Percentiles rank a stretch among this genome's conserved stretches.
Evolutionary conservation across 2,329 filamentous ascomycete genomes (phyloP).

Genomic region (Hymenoscyphus occultus): DNA sequence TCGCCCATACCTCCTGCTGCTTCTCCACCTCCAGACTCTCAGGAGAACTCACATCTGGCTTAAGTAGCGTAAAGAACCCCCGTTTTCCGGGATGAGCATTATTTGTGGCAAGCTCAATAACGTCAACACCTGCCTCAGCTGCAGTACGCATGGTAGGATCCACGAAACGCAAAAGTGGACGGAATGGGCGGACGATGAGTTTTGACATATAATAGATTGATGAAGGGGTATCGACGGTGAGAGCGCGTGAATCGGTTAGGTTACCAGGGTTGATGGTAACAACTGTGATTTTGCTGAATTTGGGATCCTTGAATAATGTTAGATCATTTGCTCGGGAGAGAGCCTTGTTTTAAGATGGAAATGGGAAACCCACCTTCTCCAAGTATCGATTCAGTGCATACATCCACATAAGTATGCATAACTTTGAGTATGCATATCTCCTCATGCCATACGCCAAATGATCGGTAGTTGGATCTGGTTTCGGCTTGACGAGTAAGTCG

Average conservation of each 20-base stretch:
- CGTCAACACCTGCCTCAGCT: conserved; percentile 34
- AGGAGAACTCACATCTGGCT: conserved; percentile 34
- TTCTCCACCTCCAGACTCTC: conserved; percentile 33
- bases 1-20: conserved; percentile 37
- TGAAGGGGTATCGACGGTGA: conserved; percentile 37
- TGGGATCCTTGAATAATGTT: neutral
- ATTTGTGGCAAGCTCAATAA: conserved; percentile 33
- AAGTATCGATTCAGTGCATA: conserved; percentile 39
- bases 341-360: no score
- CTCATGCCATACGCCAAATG: conserved; percentile 42
- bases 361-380: conserved; percentile 17
- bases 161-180: conserved; percentile 28
- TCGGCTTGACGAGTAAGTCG: conserved; percentile 34
- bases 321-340: no score
- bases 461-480: conserved; percentile 32
- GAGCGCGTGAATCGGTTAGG: conserved; percentile 39
- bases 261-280: conserved; percentile 35
- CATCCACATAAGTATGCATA: conserved; percentile 40
- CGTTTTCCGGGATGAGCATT: conserved; percentile 33
- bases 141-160: conserved; percentile 36
- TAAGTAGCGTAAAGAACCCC: conserved; percentile 38
- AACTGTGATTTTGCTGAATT: conserved; percentile 32
- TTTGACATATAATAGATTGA: conserved; percentile 31
- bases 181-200: conserved; percentile 31
- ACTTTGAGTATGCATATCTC: conserved; percentile 44